Evolutionary conservation across 2,329 filamentous ascomycete genomes (phyloP), one percentile per base, ranked within the genome.

Genomic region (Monilinia polystroma): DNA sequence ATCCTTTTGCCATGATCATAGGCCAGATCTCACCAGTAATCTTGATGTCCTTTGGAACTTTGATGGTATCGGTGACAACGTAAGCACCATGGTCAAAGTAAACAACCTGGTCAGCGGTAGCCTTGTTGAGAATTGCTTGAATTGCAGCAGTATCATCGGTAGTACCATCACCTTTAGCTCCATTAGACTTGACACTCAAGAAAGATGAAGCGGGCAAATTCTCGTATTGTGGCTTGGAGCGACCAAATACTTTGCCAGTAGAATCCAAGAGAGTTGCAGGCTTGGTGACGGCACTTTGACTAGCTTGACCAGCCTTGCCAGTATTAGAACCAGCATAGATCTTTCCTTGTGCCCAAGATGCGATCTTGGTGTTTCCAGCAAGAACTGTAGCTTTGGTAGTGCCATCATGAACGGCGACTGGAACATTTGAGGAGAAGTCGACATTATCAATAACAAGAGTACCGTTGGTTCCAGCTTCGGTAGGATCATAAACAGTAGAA

Each of bases 21-120:
- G 94, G 90, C 91, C 92, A 97, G 76, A 96, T 88, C 79, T 97
- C 93, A 73, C 94, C 94, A 10, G 91, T 91, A 76, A 98, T 93
- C 80, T 89, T 90, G 80, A 94, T 87, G 75, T 92, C 85, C 81
- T 90, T 90, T 67, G 90, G 90, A 11, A 93, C 83, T 71, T 85
- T 84, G 76, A 93, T 80, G 0, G 90, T 93, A 72, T 86, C 82
- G 54, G 85, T 87, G 72, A 93, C 80, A 65, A 90, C 77, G 76
- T 93, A 76, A 23, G 74, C 75, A 52, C 91, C 91, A 73, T 90
- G 87, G 74, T 92, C 89, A 71, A 94, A 89, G 79, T 88, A 93
- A 67, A 91, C 83, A 69, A 94, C 78, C 72, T 90, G 83, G 70
- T 86, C 86, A 0, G 85, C 77, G 20, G 83, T 83, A 53, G 87